Conservation (phyloP, 352 stramenopile genomes). For the Globisporangium paddicum region DNA sequence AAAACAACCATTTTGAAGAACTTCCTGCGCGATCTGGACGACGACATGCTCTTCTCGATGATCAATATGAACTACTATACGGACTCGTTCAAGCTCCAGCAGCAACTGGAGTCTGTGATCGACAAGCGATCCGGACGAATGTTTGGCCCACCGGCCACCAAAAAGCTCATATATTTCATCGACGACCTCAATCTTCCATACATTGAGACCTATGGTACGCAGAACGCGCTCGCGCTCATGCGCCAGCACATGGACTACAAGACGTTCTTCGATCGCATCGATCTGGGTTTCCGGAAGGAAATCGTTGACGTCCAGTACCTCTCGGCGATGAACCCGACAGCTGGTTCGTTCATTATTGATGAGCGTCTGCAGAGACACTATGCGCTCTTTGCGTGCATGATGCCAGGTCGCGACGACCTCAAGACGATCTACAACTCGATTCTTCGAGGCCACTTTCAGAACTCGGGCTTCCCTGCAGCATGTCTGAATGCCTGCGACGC, state of each 20-base stretch:
- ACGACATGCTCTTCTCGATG: slow-evolving; percentile 94
- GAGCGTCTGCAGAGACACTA: slow-evolving; percentile 96
- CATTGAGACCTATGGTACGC: slow-evolving; percentile 96
- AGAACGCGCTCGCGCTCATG: slow-evolving; percentile 94
- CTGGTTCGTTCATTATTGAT: slow-evolving; percentile 96
- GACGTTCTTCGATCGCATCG: slow-evolving; percentile 93
- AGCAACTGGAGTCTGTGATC: slow-evolving; percentile 96
- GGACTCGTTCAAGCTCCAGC: slow-evolving; percentile 92
- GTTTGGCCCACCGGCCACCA: slow-evolving; percentile 94
- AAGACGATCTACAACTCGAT: slow-evolving; percentile 96
- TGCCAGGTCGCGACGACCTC: slow-evolving; percentile 93
- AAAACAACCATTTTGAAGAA: slow-evolving; percentile 98
- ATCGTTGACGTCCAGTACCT: slow-evolving; percentile 97
- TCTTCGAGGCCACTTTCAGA: slow-evolving; percentile 91
- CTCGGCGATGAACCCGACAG: slow-evolving; percentile 96
- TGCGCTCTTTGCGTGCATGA: slow-evolving; percentile 93
- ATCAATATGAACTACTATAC: slow-evolving; percentile 99
- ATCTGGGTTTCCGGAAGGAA: slow-evolving; percentile 96
- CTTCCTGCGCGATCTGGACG: slow-evolving; percentile 87
- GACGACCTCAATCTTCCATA: slow-evolving; percentile 97
- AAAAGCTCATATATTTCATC: slow-evolving; percentile 96
- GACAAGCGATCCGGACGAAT: slow-evolving; percentile 95
- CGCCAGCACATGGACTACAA: slow-evolving; percentile 96
- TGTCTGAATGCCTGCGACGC: slow-evolving; percentile 72
- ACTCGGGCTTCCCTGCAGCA: slow-evolving; percentile 59